Base-by-base conservation (phyloP, 768 basidiomycete genomes). In the Pisolithus orientalis region DNA sequence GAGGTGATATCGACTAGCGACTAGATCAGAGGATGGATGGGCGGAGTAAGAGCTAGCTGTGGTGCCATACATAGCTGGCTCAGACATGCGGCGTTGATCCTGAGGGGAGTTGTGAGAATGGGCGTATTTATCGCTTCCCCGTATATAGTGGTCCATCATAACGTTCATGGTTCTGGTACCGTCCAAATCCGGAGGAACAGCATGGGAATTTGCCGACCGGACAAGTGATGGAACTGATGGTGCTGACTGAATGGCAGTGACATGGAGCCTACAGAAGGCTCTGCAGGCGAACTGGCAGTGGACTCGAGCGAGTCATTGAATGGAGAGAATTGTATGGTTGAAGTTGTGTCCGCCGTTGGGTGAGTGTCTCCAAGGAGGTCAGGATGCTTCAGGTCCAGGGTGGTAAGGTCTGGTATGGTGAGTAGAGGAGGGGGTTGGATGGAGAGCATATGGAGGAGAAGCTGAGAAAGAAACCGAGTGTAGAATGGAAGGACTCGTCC, bases 81-180 rank as follows among this genome's bases (percentile, higher is more conserved):
- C 83, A 61, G 84, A 85, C 80, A 84, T 82, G 65, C 84, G 80
- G 62, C 83, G 74, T 49, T 81, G 80, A 70, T 83, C 82, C 52
- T 77, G 67, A 56, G 73, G 63, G 52, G 70, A 57, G 61, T 59
- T 56, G 62, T 59, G 66, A 65, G 60, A 67, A 59, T 63, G 66
- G 58, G 65, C 55, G 62, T 69, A 59, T 63, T 64, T 66, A 65
- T 67, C 67, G 54, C 51, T 65, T 53, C 60, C 61, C 63, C 72
- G 75, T 65, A 74, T 65, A 67, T 70, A 68, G 54, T 70, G 72
- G 58, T 71, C 70, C 51, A 65, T 51, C 49, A 70, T 63, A 64
- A 65, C 65, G 62, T 74, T 59, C 59, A 55, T 43, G 42, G 65
- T 68, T 65, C 62, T 58, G 69, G 64, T 70, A 65, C 66, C 70